Conservation (phyloP, 495 filamentous ascomycete genomes). For the Neurospora sp. region DNA sequence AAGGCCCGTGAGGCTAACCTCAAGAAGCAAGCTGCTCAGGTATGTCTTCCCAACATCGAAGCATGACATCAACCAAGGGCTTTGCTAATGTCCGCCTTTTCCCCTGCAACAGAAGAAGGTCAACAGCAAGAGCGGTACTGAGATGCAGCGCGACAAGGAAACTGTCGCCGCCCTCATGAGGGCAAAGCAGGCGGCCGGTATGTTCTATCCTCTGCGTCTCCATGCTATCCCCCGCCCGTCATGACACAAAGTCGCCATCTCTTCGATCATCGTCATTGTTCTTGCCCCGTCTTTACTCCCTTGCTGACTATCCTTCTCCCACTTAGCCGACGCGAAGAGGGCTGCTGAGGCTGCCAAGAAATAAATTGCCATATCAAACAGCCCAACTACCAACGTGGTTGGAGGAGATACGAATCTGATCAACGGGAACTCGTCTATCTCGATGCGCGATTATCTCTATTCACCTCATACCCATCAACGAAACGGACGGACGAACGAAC, state of each 20-base stretch:
- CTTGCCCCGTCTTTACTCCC: background rate
- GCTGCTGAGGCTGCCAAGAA: conserved; percentile 22
- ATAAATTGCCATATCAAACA: conserved; percentile 19
- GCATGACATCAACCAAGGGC: background rate
- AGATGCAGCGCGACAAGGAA: conserved; percentile 67
- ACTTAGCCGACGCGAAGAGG: conserved; percentile 43
- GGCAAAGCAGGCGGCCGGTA: conserved; percentile 81
- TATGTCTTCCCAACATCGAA: conserved; percentile 25
- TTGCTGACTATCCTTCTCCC: background rate
- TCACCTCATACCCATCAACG: background rate
- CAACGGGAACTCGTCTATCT: background rate
- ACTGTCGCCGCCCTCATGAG: conserved; percentile 74
- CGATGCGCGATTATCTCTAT: background rate
- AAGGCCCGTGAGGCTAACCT: conserved; percentile 73
- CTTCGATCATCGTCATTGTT: background rate
- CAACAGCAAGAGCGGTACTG: conserved; percentile 50
- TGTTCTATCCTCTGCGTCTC: conserved; percentile 3
- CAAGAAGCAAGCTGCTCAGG: conserved; percentile 50
- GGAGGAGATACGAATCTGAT: background rate
- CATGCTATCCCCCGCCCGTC: background rate
- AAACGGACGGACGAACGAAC: background rate
- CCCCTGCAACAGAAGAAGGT: conserved; percentile 46
- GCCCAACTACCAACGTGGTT: background rate
- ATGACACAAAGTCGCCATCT: background rate
- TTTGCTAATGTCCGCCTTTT: conserved; percentile 16